Percentiles rank a stretch among this genome's conserved stretches.
Evolutionary conservation across 441 rosid genomes (phyloP).

Genomic region (Erodium moschatum): DNA sequence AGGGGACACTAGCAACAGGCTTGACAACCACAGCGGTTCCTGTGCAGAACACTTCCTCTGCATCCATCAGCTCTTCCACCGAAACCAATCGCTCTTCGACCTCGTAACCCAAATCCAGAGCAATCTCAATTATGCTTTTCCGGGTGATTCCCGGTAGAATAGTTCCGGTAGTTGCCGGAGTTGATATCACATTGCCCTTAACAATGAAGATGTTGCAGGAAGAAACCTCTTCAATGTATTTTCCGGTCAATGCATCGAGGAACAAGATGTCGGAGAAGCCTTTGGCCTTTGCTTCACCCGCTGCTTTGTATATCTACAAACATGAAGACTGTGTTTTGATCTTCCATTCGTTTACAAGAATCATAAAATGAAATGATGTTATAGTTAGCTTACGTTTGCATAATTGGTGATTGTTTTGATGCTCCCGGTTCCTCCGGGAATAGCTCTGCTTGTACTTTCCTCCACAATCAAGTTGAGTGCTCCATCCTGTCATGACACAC

Average conservation of each 20-base stretch:
- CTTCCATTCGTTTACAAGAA: neutral
- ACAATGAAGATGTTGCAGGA: constrained; percentile 21
- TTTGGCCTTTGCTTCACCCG: constrained; percentile 17
- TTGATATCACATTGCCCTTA: constrained; percentile 19
- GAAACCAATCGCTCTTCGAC: constrained; percentile 15
- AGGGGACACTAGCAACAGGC: constrained; percentile 21
- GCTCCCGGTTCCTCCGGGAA: constrained; percentile 21
- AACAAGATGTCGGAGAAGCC: constrained; percentile 24
- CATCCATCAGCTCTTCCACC: constrained; percentile 16
- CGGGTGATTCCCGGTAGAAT: constrained; percentile 19
- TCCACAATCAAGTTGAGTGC: constrained; percentile 22
- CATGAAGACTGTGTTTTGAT: neutral
- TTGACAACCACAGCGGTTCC: constrained; percentile 20
- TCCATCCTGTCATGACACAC: neutral
- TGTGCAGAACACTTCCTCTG: constrained; percentile 25
- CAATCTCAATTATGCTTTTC: constrained; percentile 18
- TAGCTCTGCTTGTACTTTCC: constrained; percentile 20
- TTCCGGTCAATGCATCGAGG: constrained; percentile 22
- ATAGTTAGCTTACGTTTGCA: constrained; percentile 18
- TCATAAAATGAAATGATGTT: neutral
- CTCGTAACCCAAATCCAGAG: neutral
- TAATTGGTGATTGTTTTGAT: constrained; percentile 22
- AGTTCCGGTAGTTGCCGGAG: constrained; percentile 15
- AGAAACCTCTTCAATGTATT: constrained; percentile 22
- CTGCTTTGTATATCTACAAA: constrained; percentile 8